phyloP scores from a whole-genome alignment of 768 basidiomycete genomes.

The Asterophora parasitica region DNA sequence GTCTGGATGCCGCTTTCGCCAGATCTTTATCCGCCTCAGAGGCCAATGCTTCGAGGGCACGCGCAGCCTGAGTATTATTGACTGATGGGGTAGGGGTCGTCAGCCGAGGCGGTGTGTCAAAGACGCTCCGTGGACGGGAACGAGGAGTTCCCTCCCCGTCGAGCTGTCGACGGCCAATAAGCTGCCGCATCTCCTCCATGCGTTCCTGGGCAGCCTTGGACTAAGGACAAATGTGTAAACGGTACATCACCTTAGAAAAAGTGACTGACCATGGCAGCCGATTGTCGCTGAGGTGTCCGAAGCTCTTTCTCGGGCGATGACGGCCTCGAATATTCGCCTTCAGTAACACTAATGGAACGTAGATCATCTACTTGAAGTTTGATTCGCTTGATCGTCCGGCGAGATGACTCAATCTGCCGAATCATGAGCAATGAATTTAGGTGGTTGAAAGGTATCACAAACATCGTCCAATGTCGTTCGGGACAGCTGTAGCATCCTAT shows the following conservation, averaged over 20 bases:
- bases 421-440: constrained; percentile 1
- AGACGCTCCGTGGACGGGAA: constrained; percentile 38
- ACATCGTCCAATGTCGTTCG: constrained; percentile 67
- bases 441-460: constrained; percentile 19
- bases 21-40: constrained; percentile 57
- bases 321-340: constrained; percentile 38
- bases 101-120: constrained; percentile 27
- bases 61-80: constrained; percentile 32
- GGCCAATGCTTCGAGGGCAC: constrained; percentile 48
- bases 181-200: constrained; percentile 77
- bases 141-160: constrained; percentile 45
- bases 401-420: constrained; percentile 63
- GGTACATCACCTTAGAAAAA: background rate
- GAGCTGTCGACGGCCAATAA: constrained; percentile 55
- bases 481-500: constrained; percentile 43
- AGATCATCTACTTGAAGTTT: constrained; percentile 60
- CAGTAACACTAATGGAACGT: constrained; percentile 20
- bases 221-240: constrained; percentile 29
- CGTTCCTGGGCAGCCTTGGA: constrained; percentile 72
- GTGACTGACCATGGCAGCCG: constrained; percentile 38
- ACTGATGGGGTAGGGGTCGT: constrained; percentile 11
- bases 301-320: constrained; percentile 55
- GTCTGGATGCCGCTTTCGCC: constrained; percentile 42
- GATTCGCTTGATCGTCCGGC: constrained; percentile 69
- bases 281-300: constrained; percentile 41